Percentiles rank a stretch among this genome's conserved stretches.
Conservation (phyloP, 805 yeast genomes). For the Teunomyces gatunensis region DNA sequence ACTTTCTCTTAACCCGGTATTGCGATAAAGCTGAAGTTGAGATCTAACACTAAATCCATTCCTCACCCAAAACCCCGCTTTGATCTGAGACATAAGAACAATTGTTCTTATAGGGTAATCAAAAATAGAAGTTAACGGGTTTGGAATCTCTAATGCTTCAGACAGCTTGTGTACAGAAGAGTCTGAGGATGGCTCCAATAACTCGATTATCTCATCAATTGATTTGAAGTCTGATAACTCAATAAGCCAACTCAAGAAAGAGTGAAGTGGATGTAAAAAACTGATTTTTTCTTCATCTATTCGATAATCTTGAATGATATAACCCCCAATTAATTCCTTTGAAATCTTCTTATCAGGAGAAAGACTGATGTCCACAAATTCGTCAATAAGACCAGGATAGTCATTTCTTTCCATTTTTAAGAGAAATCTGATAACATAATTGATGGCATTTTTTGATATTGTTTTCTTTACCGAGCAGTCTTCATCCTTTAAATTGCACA, state of each 20-base stretch:
- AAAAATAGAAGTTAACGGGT: slow-evolving; percentile 36
- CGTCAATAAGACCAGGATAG: slow-evolving; percentile 27
- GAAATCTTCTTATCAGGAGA: slow-evolving; percentile 12
- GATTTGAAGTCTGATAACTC: slow-evolving; percentile 45
- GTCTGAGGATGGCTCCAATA: slow-evolving; percentile 15
- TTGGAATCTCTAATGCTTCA: slow-evolving; percentile 10
- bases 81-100: slow-evolving; percentile 78
- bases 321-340: slow-evolving; percentile 22
- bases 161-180: background rate
- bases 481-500: slow-evolving; percentile 24
- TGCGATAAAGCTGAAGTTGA: slow-evolving; percentile 77
- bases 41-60: slow-evolving; percentile 81
- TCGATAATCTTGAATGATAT: slow-evolving; percentile 19
- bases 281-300: slow-evolving; percentile 50
- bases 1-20: slow-evolving; percentile 74
- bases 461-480: slow-evolving; percentile 7
- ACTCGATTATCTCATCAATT: slow-evolving; percentile 17
- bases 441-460: slow-evolving; percentile 26
- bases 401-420: slow-evolving; percentile 27
- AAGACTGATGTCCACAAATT: slow-evolving; percentile 24
- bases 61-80: slow-evolving; percentile 90
- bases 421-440: slow-evolving; percentile 28
- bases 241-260: slow-evolving; percentile 67
- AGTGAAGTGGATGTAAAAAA: slow-evolving; percentile 77
- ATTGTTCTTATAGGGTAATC: slow-evolving; percentile 78